Conservation (phyloP, 768 basidiomycete species). For the Suillus alpinus region DNA sequence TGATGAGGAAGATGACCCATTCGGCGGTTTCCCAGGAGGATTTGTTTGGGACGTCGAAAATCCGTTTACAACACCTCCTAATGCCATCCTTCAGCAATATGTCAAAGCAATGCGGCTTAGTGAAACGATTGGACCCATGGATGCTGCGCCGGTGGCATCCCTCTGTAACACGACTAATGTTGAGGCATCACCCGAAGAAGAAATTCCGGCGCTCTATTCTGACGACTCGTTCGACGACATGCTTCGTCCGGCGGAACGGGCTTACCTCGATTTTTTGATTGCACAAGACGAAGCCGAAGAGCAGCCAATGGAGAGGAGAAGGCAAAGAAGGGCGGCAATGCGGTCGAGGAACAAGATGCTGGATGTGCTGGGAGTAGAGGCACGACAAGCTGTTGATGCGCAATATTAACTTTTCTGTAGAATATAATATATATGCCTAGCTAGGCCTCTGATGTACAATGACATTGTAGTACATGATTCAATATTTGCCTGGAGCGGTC, state of each 20-base stretch:
- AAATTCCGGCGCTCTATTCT: not conserved
- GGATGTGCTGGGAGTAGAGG: conserved; percentile 11
- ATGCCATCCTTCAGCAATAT: not conserved
- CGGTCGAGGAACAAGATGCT: conserved; percentile 10
- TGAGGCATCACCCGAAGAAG: too few species aligned
- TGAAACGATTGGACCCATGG: conserved; percentile 5
- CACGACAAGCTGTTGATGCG: conserved; percentile 4
- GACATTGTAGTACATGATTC: too few species aligned
- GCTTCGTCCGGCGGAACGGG: not conserved
- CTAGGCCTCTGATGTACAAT: not conserved
- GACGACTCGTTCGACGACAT: not conserved
- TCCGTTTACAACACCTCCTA: conserved; percentile 12
- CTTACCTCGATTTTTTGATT: conserved; percentile 1
- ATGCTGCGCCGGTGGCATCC: not conserved
- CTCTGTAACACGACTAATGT: not conserved
- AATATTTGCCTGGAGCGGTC: too few species aligned
- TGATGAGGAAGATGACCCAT: not conserved
- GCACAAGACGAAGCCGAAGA: conserved; percentile 3
- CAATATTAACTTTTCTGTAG: not conserved
- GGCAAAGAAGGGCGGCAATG: conserved; percentile 3
- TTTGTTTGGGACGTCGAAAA: conserved; percentile 17
- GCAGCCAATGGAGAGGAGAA: conserved; percentile 3
- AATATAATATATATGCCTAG: not conserved
- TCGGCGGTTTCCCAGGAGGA: not conserved
- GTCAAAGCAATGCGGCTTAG: not conserved